Conservation (phyloP, 768 basidiomycete species). For the Leucocoprinus birnbaumii region DNA sequence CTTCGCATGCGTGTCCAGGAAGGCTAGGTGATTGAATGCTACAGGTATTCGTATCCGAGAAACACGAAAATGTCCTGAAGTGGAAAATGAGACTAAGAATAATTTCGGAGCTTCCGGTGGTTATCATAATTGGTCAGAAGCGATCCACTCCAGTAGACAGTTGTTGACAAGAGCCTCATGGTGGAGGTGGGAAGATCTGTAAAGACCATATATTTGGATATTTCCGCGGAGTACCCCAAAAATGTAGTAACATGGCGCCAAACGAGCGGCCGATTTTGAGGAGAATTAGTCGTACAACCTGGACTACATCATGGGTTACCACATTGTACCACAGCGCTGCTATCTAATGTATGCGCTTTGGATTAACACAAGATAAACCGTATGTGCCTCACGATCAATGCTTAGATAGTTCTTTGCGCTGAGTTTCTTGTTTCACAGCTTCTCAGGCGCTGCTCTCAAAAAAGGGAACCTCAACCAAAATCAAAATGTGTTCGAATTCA, state of each 20-base stretch:
- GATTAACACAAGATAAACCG: too few species aligned
- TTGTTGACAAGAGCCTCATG: slow-evolving; percentile 2
- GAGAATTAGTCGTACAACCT: too few species aligned
- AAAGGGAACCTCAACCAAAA: too few species aligned
- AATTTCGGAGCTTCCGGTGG: not conserved
- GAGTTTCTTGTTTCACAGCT: too few species aligned
- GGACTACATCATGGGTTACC: too few species aligned
- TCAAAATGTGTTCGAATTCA: too few species aligned
- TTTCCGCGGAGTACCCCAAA: slow-evolving; percentile 9
- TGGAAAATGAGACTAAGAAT: not conserved
- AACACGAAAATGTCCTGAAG: not conserved
- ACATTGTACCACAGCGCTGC: too few species aligned
- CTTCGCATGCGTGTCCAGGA: too few species aligned
- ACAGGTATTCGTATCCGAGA: not conserved
- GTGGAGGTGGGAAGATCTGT: slow-evolving; percentile 3
- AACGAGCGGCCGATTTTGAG: not conserved
- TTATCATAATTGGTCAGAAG: not conserved
- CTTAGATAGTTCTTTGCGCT: too few species aligned
- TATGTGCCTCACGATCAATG: too few species aligned
- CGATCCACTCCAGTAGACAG: not conserved
- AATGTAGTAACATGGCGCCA: not conserved
- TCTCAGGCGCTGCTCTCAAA: too few species aligned
- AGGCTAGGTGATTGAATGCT: not conserved
- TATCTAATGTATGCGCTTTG: too few species aligned
- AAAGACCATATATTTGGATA: slow-evolving; percentile 1